Evolutionary conservation across 192 early-diverging fungal genomes (phyloP).

Genomic region (Rhizoclosmatium sp.): DNA sequence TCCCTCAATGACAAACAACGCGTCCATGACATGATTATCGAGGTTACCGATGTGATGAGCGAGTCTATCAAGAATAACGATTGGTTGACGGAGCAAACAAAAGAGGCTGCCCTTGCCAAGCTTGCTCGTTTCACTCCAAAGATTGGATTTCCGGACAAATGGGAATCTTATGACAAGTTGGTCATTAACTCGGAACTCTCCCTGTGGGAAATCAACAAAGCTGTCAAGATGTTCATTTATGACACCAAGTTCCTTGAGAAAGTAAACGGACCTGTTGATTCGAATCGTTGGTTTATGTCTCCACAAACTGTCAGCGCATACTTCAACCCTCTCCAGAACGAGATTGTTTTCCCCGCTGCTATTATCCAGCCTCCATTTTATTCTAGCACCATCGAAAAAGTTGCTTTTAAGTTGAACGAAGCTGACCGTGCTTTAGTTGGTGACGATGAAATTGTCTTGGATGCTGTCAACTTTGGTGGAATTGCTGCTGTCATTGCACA

Average conservation of each 20-base stretch:
- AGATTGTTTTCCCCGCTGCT: constrained; percentile 46
- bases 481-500: constrained; percentile 51
- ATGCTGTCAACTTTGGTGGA: constrained; percentile 42
- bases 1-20: constrained; percentile 6
- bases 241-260: neutral
- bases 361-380: constrained; percentile 50
- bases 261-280: constrained; percentile 40
- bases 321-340: constrained; percentile 42
- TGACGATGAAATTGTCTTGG: constrained; percentile 16
- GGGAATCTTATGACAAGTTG: constrained; percentile 36
- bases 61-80: constrained; percentile 23
- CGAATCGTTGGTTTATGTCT: constrained; percentile 42
- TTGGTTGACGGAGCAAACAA: constrained; percentile 41
- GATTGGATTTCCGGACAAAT: constrained; percentile 50
- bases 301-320: constrained; percentile 51
- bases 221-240: constrained; percentile 2
- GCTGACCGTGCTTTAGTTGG: constrained; percentile 13
- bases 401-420: constrained; percentile 4
- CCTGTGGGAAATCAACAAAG: constrained; percentile 24
- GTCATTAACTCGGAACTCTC: neutral
- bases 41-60: constrained; percentile 17
- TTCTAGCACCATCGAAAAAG: neutral
- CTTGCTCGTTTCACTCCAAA: constrained; percentile 37
- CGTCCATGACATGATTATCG: constrained; percentile 19
- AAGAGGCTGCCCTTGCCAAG: constrained; percentile 39